phyloP scores from a whole-genome alignment of 2,329 filamentous ascomycete species.

The Knoxdaviesia proteae region DNA sequence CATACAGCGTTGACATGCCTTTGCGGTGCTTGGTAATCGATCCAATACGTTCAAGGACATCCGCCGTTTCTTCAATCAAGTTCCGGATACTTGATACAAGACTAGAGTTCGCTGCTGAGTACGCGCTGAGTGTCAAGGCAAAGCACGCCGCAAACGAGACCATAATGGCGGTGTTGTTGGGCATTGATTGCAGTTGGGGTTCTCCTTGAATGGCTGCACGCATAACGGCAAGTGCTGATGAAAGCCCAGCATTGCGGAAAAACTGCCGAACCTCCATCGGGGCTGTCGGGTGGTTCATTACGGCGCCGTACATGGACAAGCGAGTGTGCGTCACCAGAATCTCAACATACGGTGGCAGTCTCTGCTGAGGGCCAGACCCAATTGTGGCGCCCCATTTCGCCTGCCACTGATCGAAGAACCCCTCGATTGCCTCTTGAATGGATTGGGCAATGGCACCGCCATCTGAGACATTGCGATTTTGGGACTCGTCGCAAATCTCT shows the following conservation, averaged over 20 bases:
- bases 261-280: conserved; percentile 50
- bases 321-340: conserved; percentile 54
- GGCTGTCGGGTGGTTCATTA: conserved; percentile 55
- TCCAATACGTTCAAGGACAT: conserved; percentile 48
- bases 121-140: conserved; percentile 40
- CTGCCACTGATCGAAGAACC: conserved; percentile 45
- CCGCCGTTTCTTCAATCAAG: conserved; percentile 46
- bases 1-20: conserved; percentile 36
- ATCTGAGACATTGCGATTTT: conserved; percentile 19
- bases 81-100: conserved; percentile 41
- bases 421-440: conserved; percentile 39
- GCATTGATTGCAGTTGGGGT: conserved; percentile 49
- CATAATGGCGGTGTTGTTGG: conserved; percentile 63
- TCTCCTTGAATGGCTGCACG: conserved; percentile 55
- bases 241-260: conserved; percentile 50
- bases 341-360: conserved; percentile 52
- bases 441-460: conserved; percentile 32
- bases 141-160: conserved; percentile 56
- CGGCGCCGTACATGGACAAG: conserved; percentile 52
- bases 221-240: conserved; percentile 54
- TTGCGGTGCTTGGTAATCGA: conserved; percentile 43
- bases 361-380: conserved; percentile 29
- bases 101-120: conserved; percentile 32
- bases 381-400: conserved; percentile 39
- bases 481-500: conserved; percentile 36